phyloP scores from a whole-genome alignment of 2,329 filamentous ascomycete species.

The Gaeumannomyces tritici region DNA sequence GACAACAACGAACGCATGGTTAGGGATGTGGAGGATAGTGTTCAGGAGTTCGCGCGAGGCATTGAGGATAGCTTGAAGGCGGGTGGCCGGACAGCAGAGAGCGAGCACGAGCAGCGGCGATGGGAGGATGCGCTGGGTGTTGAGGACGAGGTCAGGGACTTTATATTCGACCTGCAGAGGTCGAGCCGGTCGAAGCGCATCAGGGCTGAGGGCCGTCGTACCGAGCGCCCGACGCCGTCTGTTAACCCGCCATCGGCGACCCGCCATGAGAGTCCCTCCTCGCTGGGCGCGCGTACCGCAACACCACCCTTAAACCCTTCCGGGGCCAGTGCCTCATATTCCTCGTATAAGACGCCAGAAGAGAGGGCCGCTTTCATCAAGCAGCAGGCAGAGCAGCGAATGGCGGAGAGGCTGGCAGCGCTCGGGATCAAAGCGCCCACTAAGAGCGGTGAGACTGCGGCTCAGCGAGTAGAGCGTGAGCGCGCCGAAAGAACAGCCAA shows the following conservation, averaged over 20 bases:
- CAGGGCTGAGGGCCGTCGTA: constrained; percentile 46
- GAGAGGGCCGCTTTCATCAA: constrained; percentile 94
- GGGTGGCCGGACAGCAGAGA: constrained; percentile 61
- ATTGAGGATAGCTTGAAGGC: constrained; percentile 86
- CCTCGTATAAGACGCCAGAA: constrained; percentile 81
- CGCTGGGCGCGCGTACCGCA: constrained; percentile 33
- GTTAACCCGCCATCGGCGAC: constrained; percentile 32
- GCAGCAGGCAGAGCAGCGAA: constrained; percentile 91
- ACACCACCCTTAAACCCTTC: constrained; percentile 35
- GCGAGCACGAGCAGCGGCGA: constrained; percentile 81
- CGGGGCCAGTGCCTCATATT: constrained; percentile 55
- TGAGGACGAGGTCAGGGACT: constrained; percentile 93
- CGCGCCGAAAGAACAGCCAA: constrained; percentile 80
- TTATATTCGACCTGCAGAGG: constrained; percentile 92
- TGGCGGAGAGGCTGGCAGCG: constrained; percentile 91
- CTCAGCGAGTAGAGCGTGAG: constrained; percentile 83
- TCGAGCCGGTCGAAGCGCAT: constrained; percentile 70
- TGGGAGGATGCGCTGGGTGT: constrained; percentile 97
- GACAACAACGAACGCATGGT: constrained; percentile 97
- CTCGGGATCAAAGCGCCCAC: constrained; percentile 78
- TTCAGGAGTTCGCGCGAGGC: constrained; percentile 74
- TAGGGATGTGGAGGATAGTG: constrained; percentile 90
- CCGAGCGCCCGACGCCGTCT: constrained; percentile 28
- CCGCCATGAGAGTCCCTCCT: constrained; percentile 41
- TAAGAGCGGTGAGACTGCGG: constrained; percentile 70